Percentiles rank a stretch among this genome's conserved stretches.
Evolutionary conservation across 768 basidiomycete genomes (phyloP).

Genomic region (Lentinula sp.): DNA sequence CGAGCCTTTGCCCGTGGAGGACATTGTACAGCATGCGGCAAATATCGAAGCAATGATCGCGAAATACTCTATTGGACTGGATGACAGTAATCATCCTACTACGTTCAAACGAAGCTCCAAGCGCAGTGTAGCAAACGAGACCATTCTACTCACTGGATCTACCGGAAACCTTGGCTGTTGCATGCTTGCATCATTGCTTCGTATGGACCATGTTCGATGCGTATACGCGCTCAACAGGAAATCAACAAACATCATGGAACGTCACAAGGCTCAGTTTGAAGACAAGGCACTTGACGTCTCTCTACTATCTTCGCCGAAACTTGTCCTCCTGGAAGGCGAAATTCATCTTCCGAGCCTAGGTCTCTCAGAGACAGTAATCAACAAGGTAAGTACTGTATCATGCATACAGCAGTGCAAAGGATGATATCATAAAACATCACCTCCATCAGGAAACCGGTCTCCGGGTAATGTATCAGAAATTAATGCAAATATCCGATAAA

Average conservation of each 20-base stretch:
- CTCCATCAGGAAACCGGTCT: too few relatives aligned
- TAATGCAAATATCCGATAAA: too few relatives aligned
- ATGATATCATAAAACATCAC: neutral
- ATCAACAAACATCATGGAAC: slow-evolving; percentile 8
- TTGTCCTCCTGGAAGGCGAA: slow-evolving; percentile 18
- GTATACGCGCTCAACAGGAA: neutral
- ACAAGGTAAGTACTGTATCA: too few relatives aligned
- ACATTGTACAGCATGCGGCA: too few relatives aligned
- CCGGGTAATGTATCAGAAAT: too few relatives aligned
- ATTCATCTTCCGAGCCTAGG: too few relatives aligned
- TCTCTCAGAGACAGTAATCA: too few relatives aligned
- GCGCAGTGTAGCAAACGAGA: neutral
- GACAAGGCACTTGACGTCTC: slow-evolving; percentile 10
- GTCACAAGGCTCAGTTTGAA: slow-evolving; percentile 16
- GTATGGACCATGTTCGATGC: neutral
- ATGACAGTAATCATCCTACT: too few relatives aligned
- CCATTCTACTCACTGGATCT: neutral
- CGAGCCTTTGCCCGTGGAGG: too few relatives aligned
- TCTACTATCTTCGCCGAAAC: neutral
- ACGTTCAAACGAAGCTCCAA: too few relatives aligned
- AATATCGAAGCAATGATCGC: too few relatives aligned
- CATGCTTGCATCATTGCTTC: neutral
- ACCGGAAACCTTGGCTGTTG: neutral
- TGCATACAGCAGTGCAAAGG: too few relatives aligned
- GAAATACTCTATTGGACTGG: neutral